These are phyloP conservation scores for Recurvomyces mirabilis DNA, from an alignment of 495 filamentous ascomycete genomes.

Conservation along the genomic window DNA sequence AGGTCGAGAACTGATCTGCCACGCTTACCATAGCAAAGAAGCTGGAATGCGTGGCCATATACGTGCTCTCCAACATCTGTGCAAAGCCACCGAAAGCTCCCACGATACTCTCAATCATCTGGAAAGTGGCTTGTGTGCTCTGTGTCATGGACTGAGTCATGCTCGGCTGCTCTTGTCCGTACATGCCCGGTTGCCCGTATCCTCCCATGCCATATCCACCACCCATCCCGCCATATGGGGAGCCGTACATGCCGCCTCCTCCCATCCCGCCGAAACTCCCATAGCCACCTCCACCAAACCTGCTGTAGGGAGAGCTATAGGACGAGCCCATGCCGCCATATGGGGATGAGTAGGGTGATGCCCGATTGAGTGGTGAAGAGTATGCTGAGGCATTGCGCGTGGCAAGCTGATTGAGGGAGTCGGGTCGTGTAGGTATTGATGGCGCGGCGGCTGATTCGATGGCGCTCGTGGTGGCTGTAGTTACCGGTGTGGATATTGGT, in stretches of 20 bases:
- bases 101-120: slow-evolving; percentile 97
- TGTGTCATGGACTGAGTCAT: slow-evolving; percentile 85
- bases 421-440: slow-evolving; percentile 68
- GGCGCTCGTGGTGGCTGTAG: slow-evolving; percentile 35
- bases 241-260: slow-evolving; percentile 46
- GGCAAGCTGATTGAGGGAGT: slow-evolving; percentile 61
- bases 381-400: slow-evolving; percentile 67
- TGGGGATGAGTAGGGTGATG: slow-evolving; percentile 18
- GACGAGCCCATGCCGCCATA: slow-evolving; percentile 15
- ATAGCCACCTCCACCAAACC: slow-evolving; percentile 41
- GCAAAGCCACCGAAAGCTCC: slow-evolving; percentile 96
- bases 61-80: slow-evolving; percentile 99
- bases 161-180: slow-evolving; percentile 78
- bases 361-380: slow-evolving; percentile 19
- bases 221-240: slow-evolving; percentile 58
- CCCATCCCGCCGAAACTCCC: slow-evolving; percentile 46
- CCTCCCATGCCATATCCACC: slow-evolving; percentile 23
- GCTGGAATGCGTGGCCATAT: slow-evolving; percentile 98
- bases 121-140: slow-evolving; percentile 93
- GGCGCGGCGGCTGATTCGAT: slow-evolving; percentile 43
- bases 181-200: slow-evolving; percentile 42
- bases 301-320: slow-evolving; percentile 65
- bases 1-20: slow-evolving; percentile 88
- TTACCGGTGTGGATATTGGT: slow-evolving; percentile 32
- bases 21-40: slow-evolving; percentile 99